Percentiles rank a stretch among this genome's conserved stretches.
Conservation (phyloP, 2,329 filamentous ascomycete species). For the Colletotrichum melonis region DNA sequence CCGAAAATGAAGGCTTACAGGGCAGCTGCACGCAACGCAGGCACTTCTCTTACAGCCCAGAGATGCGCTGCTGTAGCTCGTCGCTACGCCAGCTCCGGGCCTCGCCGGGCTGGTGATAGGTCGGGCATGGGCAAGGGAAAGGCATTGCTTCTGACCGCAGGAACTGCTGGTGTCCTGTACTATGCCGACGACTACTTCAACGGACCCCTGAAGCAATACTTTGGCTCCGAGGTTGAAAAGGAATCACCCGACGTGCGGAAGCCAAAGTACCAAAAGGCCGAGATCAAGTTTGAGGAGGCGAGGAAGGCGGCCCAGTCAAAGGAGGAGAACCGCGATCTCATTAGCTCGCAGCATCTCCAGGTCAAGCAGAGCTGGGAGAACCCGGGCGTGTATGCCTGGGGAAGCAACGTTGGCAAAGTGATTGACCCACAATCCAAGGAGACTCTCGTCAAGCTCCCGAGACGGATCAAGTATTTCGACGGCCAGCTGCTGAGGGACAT, state of each 20-base stretch:
- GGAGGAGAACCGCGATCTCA: conserved; percentile 79
- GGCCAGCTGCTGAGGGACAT: conserved; percentile 86
- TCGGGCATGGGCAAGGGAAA: background rate
- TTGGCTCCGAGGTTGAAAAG: conserved; percentile 9
- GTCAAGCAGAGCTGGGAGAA: conserved; percentile 84
- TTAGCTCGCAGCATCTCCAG: conserved; percentile 89
- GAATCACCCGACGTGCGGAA: conserved; percentile 16
- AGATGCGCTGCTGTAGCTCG: conserved; percentile 23
- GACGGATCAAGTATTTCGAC: conserved; percentile 85
- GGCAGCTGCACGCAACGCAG: conserved; percentile 19
- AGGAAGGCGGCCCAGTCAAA: conserved; percentile 68
- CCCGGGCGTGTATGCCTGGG: conserved; percentile 94
- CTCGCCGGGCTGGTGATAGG: conserved; percentile 10
- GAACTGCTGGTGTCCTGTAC: conserved; percentile 50
- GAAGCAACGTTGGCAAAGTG: conserved; percentile 86
- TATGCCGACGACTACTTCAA: conserved; percentile 44
- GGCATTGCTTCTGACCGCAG: conserved; percentile 35
- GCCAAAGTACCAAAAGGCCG: conserved; percentile 52
- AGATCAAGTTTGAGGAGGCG: conserved; percentile 76
- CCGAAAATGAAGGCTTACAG: conserved; percentile 30
- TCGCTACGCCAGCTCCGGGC: conserved; percentile 23
- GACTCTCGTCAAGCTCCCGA: conserved; percentile 80
- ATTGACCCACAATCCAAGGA: conserved; percentile 87
- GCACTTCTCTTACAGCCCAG: conserved; percentile 30
- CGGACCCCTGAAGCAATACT: conserved; percentile 26